These are phyloP conservation scores for Poterioochromonas sp. DNA, from an alignment of 352 stramenopile genomes.

Conservation along the genomic window DNA sequence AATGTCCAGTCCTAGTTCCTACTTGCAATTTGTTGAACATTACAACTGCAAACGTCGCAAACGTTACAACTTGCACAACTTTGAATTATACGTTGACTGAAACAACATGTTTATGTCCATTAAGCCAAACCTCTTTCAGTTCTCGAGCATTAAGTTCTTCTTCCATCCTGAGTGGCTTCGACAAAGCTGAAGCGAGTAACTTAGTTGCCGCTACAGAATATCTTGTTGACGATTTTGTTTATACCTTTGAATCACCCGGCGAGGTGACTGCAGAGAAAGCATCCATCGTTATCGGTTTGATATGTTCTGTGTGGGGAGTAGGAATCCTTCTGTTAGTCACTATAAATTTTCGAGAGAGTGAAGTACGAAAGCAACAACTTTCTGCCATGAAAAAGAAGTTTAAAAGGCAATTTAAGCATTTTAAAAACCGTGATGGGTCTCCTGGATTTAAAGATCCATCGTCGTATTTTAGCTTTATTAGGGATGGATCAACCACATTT, in stretches of 20 bases:
- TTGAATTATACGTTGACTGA: neutral
- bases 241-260: neutral
- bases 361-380: neutral
- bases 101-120: neutral
- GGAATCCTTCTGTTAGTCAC: neutral
- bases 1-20: neutral
- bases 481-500: neutral
- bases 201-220: neutral
- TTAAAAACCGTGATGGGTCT: neutral
- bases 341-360: neutral
- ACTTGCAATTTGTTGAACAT: neutral
- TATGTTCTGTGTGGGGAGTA: neutral
- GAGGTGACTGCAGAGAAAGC: neutral
- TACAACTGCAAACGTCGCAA: neutral
- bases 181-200: neutral
- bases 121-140: neutral
- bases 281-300: slow-evolving; percentile 9
- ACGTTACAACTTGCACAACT: neutral
- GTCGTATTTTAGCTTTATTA: neutral
- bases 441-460: neutral
- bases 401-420: neutral
- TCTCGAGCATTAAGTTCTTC: neutral
- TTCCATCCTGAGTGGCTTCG: neutral
- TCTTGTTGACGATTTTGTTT: neutral
- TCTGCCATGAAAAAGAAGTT: neutral